Percentiles rank a stretch among this genome's conserved stretches.
Conservation (phyloP, 805 yeast species). For the Metschnikowia cubensis region DNA sequence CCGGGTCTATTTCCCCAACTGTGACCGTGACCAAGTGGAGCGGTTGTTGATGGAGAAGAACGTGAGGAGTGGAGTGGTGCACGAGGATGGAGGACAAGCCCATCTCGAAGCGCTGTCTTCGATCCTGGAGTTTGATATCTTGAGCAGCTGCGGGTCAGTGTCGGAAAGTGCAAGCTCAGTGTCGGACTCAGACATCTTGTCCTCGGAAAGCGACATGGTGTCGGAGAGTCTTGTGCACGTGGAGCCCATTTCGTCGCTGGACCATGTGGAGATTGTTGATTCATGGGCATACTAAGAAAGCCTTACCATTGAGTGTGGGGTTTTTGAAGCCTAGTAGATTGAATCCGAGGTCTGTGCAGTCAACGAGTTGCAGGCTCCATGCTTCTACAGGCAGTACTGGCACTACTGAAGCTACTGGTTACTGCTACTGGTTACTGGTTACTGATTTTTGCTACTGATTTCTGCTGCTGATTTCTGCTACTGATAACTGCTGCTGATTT, state of each 20-base stretch:
- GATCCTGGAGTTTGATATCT: slow-evolving; percentile 16
- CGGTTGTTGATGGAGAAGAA: slow-evolving; percentile 54
- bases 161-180: slow-evolving; percentile 8
- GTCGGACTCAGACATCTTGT: slow-evolving; percentile 11
- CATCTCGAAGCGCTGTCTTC: slow-evolving; percentile 2
- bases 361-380: no score
- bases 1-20: slow-evolving; percentile 68
- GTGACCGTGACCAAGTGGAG: slow-evolving; percentile 57
- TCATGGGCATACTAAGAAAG: neutral
- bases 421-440: no score
- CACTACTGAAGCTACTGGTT: no score
- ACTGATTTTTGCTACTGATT: no score
- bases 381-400: no score
- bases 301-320: no score
- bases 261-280: slow-evolving; percentile 14
- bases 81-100: slow-evolving; percentile 20
- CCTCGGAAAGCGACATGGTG: slow-evolving; percentile 3
- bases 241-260: slow-evolving; percentile 11
- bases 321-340: no score
- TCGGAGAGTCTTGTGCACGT: slow-evolving; percentile 7
- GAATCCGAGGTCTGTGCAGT: no score
- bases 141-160: slow-evolving; percentile 17
- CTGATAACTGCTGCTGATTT: no score
- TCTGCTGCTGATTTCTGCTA: no score
- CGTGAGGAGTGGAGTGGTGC: slow-evolving; percentile 54